A percentile compares a stretch with the other conserved stretches of the same genome.
Evolutionary conservation across 2,329 filamentous ascomycete species (phyloP).

Genomic region (Ploettnerulaceae sp.): DNA sequence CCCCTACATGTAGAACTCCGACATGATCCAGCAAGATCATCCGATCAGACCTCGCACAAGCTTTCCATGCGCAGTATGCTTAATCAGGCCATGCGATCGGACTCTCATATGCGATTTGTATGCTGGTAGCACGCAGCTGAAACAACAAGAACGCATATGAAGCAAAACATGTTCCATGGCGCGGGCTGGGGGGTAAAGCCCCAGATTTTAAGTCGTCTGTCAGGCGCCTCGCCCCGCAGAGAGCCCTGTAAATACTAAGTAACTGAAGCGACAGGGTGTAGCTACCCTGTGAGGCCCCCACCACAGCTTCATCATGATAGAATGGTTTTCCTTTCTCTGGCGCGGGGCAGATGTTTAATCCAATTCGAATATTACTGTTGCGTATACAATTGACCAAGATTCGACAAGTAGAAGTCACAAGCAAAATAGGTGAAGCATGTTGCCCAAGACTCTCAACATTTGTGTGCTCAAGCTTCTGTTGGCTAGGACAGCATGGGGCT

Average conservation of each 20-base stretch:
- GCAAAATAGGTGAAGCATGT: slow-evolving; percentile 1
- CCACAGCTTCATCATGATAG: no score
- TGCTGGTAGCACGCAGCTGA: not conserved
- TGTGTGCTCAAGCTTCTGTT: slow-evolving; percentile 8
- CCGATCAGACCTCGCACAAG: not conserved
- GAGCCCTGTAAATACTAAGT: no score
- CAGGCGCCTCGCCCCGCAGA: no score
- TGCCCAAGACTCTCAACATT: slow-evolving; percentile 4
- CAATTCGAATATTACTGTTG: not conserved
- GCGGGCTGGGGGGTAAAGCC: slow-evolving; percentile 6
- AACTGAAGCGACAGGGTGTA: slow-evolving; percentile 2
- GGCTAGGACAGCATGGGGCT: slow-evolving; percentile 6
- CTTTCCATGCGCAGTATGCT: no score
- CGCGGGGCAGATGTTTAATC: no score
- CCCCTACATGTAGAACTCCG: not conserved
- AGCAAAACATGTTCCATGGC: slow-evolving; percentile 7
- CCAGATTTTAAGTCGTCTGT: slow-evolving; percentile 6
- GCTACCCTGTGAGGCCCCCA: no score
- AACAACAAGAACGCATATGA: slow-evolving; percentile 1
- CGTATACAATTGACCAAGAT: not conserved
- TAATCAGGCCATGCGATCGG: no score
- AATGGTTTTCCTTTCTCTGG: no score
- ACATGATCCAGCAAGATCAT: not conserved
- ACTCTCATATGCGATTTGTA: no score
- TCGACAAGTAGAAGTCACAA: not conserved